Evolutionary conservation across 176 grass and related monocot genomes (phyloP).

Genomic region (Carex cristatella): DNA sequence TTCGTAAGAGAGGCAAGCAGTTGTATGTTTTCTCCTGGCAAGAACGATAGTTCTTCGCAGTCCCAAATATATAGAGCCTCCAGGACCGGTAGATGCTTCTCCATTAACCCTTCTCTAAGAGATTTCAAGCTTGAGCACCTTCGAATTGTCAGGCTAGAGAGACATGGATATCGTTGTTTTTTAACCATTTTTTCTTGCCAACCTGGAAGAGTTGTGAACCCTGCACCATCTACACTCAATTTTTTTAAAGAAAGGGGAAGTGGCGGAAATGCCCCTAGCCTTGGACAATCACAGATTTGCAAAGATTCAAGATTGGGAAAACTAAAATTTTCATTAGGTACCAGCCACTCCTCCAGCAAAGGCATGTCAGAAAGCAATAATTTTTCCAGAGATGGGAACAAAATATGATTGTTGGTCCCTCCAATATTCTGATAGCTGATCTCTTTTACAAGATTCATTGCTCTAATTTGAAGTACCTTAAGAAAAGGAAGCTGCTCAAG

Average conservation of each 20-base stretch:
- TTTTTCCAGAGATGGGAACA: conserved; percentile 17
- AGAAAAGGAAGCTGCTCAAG: conserved; percentile 29
- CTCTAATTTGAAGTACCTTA: conserved; percentile 17
- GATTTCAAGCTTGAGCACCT: background rate
- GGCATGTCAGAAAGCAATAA: conserved; percentile 24
- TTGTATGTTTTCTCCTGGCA: conserved; percentile 1
- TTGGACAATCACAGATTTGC: conserved; percentile 13
- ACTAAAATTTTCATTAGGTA: background rate
- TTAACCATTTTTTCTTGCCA: background rate
- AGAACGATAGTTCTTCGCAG: background rate
- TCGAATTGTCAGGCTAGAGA: conserved; percentile 1
- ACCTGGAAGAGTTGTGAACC: conserved; percentile 10
- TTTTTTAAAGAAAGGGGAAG: conserved; percentile 19
- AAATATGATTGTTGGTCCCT: background rate
- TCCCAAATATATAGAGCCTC: background rate
- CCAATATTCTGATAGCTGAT: background rate
- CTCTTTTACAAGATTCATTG: conserved; percentile 13
- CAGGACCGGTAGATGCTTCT: background rate
- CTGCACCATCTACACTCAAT: conserved; percentile 17
- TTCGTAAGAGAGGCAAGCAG: background rate
- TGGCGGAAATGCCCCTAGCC: background rate
- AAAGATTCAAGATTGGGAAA: conserved; percentile 15
- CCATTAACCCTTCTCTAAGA: conserved; percentile 8
- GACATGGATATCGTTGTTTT: background rate
- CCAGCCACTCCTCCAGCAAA: background rate